Base-by-base conservation (phyloP, 1,139 yeast species). In the Magnusiomyces suaveolens region DNA sequence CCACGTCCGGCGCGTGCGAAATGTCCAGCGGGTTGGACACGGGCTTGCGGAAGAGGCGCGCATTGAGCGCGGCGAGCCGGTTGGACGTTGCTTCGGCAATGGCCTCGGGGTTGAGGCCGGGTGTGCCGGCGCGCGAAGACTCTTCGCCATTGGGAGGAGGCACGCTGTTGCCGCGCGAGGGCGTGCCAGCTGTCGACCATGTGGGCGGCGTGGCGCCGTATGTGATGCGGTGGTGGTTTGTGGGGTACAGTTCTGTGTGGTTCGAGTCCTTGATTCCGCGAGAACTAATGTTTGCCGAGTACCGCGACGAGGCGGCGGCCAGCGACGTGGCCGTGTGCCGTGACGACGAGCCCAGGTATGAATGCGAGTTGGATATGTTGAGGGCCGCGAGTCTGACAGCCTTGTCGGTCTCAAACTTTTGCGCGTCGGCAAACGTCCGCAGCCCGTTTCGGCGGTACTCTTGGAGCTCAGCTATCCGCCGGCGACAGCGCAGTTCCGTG, bases 371-470 rank as follows among this genome's bases (percentile, higher is more conserved):
- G 43, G 24, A 18, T 6, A 57, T 47, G 24, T 61, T 61, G 38
- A 64, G 48, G 0, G 69, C 66, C 43, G 62, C 63, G 36, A 64
- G 59, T 2, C 74, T 62, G 10, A 61, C 78, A 43, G 82, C 75
- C 68, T 87, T 88, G 67, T 94, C 98, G 65, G 87, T 85, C 67
- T 94, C 98, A 67, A 82, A 92, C 66, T 83, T 86, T 50, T 77
- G 73, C 4, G 97, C 98, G 56, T 81, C 87, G 56, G 90, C 97
- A 54, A 88, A 64, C 0, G 89, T 81, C 1, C 89, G 84, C 50
- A 92, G 79, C 1, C 99, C 99, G 66, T 87, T 83, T 50, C 84
- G 78, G 59, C 99, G 79, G 89, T 96, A 94, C 64, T 84, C 92
- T 68, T 92, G 98, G 46, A 94, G 72, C 70, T 89, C 97, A 54